phyloP scores from a whole-genome alignment of 2,329 filamentous ascomycete genomes.

The Huntiella bhutanensis region DNA sequence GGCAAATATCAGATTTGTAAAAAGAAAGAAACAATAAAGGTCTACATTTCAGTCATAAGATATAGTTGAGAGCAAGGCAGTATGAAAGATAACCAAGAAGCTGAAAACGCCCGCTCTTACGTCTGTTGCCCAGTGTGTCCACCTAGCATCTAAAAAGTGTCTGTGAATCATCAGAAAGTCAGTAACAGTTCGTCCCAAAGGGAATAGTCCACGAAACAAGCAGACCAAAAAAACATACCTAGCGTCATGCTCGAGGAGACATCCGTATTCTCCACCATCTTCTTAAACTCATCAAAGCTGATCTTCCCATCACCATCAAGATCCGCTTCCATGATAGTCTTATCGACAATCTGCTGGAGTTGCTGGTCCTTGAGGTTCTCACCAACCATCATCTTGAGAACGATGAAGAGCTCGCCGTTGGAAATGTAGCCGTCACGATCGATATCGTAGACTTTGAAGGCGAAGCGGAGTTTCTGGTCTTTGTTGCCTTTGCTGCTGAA shows the following conservation, averaged over 20 bases:
- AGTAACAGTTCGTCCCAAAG: background rate
- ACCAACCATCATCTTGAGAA: slow-evolving; percentile 99
- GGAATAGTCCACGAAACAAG: background rate
- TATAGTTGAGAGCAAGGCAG: too few species aligned
- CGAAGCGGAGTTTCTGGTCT: slow-evolving; percentile 93
- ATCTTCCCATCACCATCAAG: slow-evolving; percentile 93
- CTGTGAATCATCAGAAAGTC: background rate
- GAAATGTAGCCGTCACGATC: slow-evolving; percentile 97
- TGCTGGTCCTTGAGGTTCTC: slow-evolving; percentile 98
- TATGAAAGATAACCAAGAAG: too few species aligned
- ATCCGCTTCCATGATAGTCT: slow-evolving; percentile 99
- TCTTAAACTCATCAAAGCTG: slow-evolving; percentile 95
- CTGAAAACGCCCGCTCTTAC: too few species aligned
- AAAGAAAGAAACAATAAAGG: too few species aligned
- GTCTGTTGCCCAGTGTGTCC: background rate
- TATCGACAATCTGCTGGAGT: slow-evolving; percentile 97
- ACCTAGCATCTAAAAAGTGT: slow-evolving; percentile 5
- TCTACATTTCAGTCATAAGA: too few species aligned
- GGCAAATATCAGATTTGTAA: too few species aligned
- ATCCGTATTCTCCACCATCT: slow-evolving; percentile 94
- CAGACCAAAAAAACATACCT: slow-evolving; percentile 24
- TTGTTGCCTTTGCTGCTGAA: slow-evolving; percentile 98
- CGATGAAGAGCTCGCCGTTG: slow-evolving; percentile 97
- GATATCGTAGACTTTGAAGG: slow-evolving; percentile 99
- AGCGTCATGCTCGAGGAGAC: slow-evolving; percentile 59